phyloP scores from a whole-genome alignment of 257 asterid species.

The Przewalskia tangutica region DNA sequence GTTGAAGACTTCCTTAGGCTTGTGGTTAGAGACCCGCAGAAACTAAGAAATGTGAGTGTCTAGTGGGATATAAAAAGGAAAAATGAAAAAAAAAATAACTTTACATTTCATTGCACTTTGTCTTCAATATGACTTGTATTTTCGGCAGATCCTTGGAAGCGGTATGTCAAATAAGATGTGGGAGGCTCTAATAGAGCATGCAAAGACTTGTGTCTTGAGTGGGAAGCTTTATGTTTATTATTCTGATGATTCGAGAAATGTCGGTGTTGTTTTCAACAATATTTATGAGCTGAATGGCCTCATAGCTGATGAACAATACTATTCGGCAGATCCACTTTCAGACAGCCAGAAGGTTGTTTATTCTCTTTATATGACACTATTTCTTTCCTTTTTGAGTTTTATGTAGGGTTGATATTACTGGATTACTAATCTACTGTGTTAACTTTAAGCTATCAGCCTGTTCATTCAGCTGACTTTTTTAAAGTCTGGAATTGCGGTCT shows the following conservation, averaged over 20 bases:
- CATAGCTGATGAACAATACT: slow-evolving; percentile 65
- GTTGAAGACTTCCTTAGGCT: slow-evolving; percentile 94
- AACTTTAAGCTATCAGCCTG: neutral
- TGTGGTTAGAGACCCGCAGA: slow-evolving; percentile 79
- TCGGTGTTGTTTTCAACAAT: slow-evolving; percentile 84
- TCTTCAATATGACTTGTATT: slow-evolving; percentile 3
- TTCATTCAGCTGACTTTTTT: neutral
- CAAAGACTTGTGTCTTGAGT: slow-evolving; percentile 88
- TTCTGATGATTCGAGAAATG: slow-evolving; percentile 67
- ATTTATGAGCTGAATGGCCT: slow-evolving; percentile 89
- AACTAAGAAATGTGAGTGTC: slow-evolving; percentile 68
- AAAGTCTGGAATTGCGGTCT: neutral
- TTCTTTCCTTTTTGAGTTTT: neutral
- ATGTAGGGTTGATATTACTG: neutral
- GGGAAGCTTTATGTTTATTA: slow-evolving; percentile 87
- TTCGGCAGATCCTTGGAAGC: slow-evolving; percentile 75
- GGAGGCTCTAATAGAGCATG: slow-evolving; percentile 92
- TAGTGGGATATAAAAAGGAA: neutral
- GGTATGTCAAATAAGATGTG: slow-evolving; percentile 99
- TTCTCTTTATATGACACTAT: neutral
- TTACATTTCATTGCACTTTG: neutral
- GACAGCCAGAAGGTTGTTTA: slow-evolving; percentile 81
- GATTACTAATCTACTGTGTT: too few relatives aligned
- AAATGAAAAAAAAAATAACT: neutral
- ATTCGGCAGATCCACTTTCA: slow-evolving; percentile 80